phyloP scores from a whole-genome alignment of 768 basidiomycete genomes.

The Suillus subaureus region DNA sequence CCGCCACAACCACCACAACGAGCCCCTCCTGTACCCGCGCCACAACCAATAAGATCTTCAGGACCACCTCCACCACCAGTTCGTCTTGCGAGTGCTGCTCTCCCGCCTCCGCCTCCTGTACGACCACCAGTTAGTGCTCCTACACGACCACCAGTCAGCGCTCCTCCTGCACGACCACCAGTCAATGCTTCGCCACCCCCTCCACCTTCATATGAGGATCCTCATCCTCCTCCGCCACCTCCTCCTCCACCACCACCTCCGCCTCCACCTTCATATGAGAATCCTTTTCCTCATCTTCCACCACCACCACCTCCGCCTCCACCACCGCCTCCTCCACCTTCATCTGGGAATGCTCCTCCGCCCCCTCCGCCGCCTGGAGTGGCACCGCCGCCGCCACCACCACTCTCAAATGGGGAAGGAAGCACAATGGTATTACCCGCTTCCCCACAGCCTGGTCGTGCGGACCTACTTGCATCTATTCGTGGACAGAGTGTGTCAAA shows the following conservation, averaged over 20 bases:
- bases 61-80: slow-evolving; percentile 45
- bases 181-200: slow-evolving; percentile 32
- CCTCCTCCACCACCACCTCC: slow-evolving; percentile 19
- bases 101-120: slow-evolving; percentile 34
- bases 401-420: slow-evolving; percentile 31
- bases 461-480: slow-evolving; percentile 75
- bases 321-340: slow-evolving; percentile 35
- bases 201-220: slow-evolving; percentile 22
- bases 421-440: slow-evolving; percentile 38
- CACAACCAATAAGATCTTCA: slow-evolving; percentile 24
- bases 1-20: slow-evolving; percentile 30
- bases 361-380: slow-evolving; percentile 21
- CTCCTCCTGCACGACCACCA: slow-evolving; percentile 36
- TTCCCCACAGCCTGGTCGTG: slow-evolving; percentile 60
- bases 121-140: slow-evolving; percentile 32
- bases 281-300: too few species aligned
- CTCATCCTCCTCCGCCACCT: slow-evolving; percentile 34
- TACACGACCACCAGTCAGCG: slow-evolving; percentile 23
- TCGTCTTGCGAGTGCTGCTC: slow-evolving; percentile 29
- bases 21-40: slow-evolving; percentile 30
- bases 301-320: slow-evolving; percentile 30
- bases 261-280: slow-evolving; percentile 35
- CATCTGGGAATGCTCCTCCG: slow-evolving; percentile 23
- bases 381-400: slow-evolving; percentile 40
- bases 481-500: slow-evolving; percentile 77